Evolutionary conservation across 345 rosid genomes (phyloP), one percentile per base, ranked within the genome.

Genomic region (Salix dunnii): DNA sequence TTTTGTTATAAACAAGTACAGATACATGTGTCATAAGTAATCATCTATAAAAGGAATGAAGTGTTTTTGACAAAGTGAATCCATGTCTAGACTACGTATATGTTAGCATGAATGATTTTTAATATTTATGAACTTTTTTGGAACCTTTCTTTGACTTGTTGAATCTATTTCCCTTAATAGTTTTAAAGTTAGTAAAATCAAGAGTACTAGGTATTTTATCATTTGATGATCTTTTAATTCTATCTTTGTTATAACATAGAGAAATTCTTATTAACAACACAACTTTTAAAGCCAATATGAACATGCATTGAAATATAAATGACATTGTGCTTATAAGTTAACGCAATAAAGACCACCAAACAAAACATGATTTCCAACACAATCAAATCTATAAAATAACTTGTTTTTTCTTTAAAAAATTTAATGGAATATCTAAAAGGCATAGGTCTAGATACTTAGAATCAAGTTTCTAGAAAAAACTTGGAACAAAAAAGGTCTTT

Each of bases 151-250:
- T 68, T 46, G 16, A 74, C 7, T 0, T 2, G 3, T 74, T 75
- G 31, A 20, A 74, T 10, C 46, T 13, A 38, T 79, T 79, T 31
- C 51, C 31, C 13, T 79, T 79, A 0, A 74, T 74, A 1, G 16
- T 6, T 17, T 38, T 1, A 6, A 40, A 48, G 4, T 73, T 23
- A 49, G 30, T 6, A 27, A 66, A 67, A 14, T 6, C 1, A 35
- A 35, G 38, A 35, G 5, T 35, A 35, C 38, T 35, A 35, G 2
- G 38, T 35, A 35, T 35, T 7, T 35, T 1, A 35, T 35, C 6
- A 35, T 35, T 35, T 35, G 6, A 0, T 35, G 5, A 35, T 35
- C 36, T 35, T 6, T 35, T 35, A 35, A 35, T 35, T 35, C 36
- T 35, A 5, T 35, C 36, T 35, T 5, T 63, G 67, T 36, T 36